These are phyloP conservation scores for Tanacetum coccineum DNA, from an alignment of 129 eudicot genomes.

Conservation along the genomic window DNA sequence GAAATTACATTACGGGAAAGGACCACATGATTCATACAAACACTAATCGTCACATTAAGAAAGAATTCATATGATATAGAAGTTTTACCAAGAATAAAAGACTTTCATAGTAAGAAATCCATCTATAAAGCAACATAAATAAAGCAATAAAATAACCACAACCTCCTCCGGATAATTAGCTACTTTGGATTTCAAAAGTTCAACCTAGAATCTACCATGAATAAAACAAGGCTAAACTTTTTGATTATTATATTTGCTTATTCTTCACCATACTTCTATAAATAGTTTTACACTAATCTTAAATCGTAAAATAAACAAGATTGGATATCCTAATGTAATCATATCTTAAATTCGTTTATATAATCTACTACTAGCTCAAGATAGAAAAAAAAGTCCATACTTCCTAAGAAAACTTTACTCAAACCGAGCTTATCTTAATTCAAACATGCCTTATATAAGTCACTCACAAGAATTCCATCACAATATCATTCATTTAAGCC, in stretches of 20 bases:
- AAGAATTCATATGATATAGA: background rate
- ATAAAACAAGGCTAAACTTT: constrained; percentile 11
- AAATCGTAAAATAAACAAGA: too few species aligned
- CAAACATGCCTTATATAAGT: background rate
- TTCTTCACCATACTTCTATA: too few species aligned
- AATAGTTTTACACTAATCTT: too few species aligned
- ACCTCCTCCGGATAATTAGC: too few species aligned
- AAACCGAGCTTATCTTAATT: background rate
- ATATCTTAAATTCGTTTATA: background rate
- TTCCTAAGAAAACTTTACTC: too few species aligned
- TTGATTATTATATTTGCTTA: too few species aligned
- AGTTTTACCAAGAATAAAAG: constrained; percentile 12
- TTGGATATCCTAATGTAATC: background rate
- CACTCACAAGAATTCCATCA: too few species aligned
- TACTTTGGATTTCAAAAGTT: constrained; percentile 3
- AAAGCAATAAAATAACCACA: background rate
- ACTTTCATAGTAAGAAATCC: background rate
- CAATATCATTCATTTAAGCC: background rate
- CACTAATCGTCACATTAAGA: background rate
- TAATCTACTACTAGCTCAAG: background rate
- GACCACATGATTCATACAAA: background rate
- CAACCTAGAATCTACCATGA: constrained; percentile 9
- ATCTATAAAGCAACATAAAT: background rate
- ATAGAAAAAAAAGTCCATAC: background rate
- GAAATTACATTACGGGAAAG: too few species aligned